Conservation (phyloP, 441 rosid species). For the Geranium incanum region DNA sequence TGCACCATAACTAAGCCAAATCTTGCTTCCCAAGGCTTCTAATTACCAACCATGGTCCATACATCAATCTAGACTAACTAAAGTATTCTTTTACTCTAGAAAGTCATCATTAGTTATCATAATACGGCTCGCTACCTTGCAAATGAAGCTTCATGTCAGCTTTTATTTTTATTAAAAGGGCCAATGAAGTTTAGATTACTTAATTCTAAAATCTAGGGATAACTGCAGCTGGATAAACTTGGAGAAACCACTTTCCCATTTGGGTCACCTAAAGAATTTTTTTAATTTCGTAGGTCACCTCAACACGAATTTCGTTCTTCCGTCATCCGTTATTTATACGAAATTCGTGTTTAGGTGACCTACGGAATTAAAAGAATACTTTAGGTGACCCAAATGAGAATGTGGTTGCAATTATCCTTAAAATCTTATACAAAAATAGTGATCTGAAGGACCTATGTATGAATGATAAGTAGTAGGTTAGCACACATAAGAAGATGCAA, state of each 20-base stretch:
- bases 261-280: too few relatives aligned
- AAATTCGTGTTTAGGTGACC: not conserved
- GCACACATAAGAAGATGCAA: not conserved
- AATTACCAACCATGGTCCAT: not conserved
- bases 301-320: too few relatives aligned
- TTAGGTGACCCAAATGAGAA: not conserved
- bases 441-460: not conserved
- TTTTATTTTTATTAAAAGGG: not conserved
- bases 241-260: too few relatives aligned
- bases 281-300: too few relatives aligned
- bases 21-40: conserved; percentile 40
- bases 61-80: not conserved
- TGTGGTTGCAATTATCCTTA: not conserved
- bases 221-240: too few relatives aligned
- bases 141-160: not conserved
- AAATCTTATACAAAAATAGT: not conserved
- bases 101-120: not conserved
- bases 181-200: not conserved
- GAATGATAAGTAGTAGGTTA: too few relatives aligned
- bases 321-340: too few relatives aligned
- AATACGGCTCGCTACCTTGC: not conserved
- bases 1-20: conserved; percentile 15
- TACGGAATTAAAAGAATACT: too few relatives aligned
- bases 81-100: not conserved
- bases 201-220: too few relatives aligned